Evolutionary conservation across 2,329 filamentous ascomycete species (phyloP).

Genomic region (Botrytis deweyae): DNA sequence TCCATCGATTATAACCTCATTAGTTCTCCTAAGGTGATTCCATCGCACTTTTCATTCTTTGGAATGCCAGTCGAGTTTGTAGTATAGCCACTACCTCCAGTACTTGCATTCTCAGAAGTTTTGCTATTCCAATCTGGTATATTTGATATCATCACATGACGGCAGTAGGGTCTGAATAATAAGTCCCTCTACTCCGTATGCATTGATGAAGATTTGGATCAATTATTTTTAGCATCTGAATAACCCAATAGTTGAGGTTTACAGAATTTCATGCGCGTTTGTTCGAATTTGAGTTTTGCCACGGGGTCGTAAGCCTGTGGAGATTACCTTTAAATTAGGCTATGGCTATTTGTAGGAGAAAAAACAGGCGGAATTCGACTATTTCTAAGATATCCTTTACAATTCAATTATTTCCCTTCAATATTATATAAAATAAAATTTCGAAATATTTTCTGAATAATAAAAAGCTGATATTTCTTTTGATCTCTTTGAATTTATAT

Average conservation of each 20-base stretch:
- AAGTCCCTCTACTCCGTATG: neutral
- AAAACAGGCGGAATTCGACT: no score
- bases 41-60: no score
- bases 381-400: no score
- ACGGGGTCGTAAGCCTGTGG: neutral
- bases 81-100: neutral
- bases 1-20: no score
- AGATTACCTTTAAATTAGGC: neutral
- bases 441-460: no score
- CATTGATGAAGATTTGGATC: neutral
- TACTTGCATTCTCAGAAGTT: neutral
- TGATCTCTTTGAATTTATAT: no score
- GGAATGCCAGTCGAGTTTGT: neutral
- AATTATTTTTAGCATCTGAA: neutral
- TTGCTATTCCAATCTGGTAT: neutral
- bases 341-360: no score
- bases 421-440: no score
- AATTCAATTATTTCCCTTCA: no score
- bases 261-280: neutral
- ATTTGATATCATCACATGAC: neutral
- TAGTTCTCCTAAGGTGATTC: no score
- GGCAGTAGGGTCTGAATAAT: neutral
- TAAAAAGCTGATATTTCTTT: no score
- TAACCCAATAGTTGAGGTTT: neutral
- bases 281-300: neutral